Evolutionary conservation across 2,329 filamentous ascomycete species (phyloP).

Genomic region (Beauveria sp.): DNA sequence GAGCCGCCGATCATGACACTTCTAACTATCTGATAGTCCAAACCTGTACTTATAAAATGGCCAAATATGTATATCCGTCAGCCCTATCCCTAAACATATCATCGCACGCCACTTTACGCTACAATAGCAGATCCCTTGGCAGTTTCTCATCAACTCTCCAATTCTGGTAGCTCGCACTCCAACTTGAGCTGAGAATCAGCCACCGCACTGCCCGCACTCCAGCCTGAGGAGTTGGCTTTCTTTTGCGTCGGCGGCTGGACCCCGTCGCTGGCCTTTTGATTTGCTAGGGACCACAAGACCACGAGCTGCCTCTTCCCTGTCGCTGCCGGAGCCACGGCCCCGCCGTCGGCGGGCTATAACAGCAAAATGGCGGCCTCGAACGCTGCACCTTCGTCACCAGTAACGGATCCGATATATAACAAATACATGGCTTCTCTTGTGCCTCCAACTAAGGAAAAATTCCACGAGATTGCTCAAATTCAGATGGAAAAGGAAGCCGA

Average conservation of each 20-base stretch:
- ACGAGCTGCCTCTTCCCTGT: not conserved
- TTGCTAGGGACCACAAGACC: not conserved
- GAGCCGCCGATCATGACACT: not conserved
- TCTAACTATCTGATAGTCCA: not conserved
- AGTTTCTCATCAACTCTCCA: not conserved
- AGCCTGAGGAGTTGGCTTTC: not conserved
- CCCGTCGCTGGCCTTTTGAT: not conserved
- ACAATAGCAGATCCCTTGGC: not conserved
- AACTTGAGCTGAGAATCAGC: not conserved
- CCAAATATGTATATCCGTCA: not conserved
- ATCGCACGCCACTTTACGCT: not conserved
- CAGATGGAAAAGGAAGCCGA: conserved; percentile 41
- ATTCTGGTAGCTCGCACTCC: not conserved
- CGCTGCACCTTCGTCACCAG: conserved; percentile 15
- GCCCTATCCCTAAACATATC: not conserved
- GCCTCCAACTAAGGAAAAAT: conserved; percentile 37
- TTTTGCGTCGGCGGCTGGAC: not conserved
- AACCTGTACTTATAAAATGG: not conserved
- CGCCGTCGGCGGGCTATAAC: conserved; percentile 2
- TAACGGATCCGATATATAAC: conserved; percentile 16
- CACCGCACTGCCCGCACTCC: not conserved
- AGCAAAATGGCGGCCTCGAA: conserved; percentile 1
- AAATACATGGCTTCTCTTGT: conserved; percentile 45
- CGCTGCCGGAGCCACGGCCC: not conserved
- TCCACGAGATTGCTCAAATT: conserved; percentile 40